Base-by-base conservation (phyloP, 2,329 filamentous ascomycete genomes). In the Aschersonia sp. region DNA sequence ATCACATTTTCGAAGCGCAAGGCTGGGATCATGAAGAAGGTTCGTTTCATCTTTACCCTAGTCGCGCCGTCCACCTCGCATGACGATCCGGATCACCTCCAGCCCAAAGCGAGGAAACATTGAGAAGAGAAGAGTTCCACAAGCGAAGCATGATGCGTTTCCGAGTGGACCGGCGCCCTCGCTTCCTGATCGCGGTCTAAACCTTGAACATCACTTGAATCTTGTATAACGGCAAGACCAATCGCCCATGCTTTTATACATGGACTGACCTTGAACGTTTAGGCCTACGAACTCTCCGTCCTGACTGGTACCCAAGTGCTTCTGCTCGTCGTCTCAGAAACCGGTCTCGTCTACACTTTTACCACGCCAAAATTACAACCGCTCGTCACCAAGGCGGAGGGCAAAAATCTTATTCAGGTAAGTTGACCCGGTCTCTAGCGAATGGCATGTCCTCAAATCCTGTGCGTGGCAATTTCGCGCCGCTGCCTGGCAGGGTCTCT, bases 11-110 rank as follows among this genome's bases (percentile, higher is more conserved):
- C 91, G 58, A 98, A 98, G 82, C 88, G 92, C 67, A 98, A 98
- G 76, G 92, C 92, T 49, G 92, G 92, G 59, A 97, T 98, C 69
- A 97, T 98, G 92, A 97, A 98, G 78, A 97, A 97, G 89, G 92
- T 96, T 66, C 58, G 82, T 75, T 7, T 32, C 30, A 41, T 45
- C 44, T 41, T 32, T 35, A 45, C 44, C 43, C 38, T 43, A 47
- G 29, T 29, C 45, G 12, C 9, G 9, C 32, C 9, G n/a, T 44
- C 35, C 46, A 30, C 20, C 31, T 45, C 45, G 30, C 38, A 9
- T 30, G 29, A 4, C 20, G 42, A 29, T 35, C 7, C 7, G 3
- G 2, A 4, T 38, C 32, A 38, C 12, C 2, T 38, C 32, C 7
- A 12, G 12, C 32, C 32, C 32, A 38, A 20, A 20, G 7, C 12